These are phyloP conservation scores for Cyanodermella asteris DNA, from an alignment of 2,329 filamentous ascomycete genomes.

Conservation along the genomic window DNA sequence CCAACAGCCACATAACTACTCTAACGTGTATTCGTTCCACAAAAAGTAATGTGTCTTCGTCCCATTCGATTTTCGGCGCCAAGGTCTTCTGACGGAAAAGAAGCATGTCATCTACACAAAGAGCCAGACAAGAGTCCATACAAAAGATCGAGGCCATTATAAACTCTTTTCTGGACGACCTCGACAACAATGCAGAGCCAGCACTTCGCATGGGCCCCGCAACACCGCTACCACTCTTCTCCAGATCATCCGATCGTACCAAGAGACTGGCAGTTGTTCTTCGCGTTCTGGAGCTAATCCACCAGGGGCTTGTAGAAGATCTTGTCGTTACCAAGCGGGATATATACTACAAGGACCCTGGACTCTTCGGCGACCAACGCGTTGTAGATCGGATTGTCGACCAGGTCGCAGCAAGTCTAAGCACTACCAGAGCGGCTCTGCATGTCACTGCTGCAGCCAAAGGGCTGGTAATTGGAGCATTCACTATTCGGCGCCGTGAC, in stretches of 20 bases:
- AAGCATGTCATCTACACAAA: too few species aligned
- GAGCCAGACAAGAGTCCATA: too few species aligned
- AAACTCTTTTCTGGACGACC: too few species aligned
- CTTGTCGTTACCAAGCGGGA: constrained; percentile 38
- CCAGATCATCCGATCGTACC: constrained; percentile 2
- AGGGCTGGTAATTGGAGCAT: constrained; percentile 18
- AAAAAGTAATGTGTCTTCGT: too few species aligned
- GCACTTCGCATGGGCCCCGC: too few species aligned
- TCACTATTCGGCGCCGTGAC: constrained; percentile 3
- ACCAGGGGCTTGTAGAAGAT: constrained; percentile 26
- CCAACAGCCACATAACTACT: too few species aligned
- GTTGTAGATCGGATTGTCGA: constrained; percentile 38
- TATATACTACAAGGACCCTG: constrained; percentile 40
- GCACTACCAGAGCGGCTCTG: constrained; percentile 29
- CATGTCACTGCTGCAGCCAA: constrained; percentile 29
- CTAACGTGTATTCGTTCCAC: too few species aligned
- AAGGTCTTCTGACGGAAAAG: too few species aligned
- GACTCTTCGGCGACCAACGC: constrained; percentile 33
- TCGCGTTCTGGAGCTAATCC: constrained; percentile 33
- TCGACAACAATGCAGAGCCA: too few species aligned
- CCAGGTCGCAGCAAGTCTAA: constrained; percentile 37
- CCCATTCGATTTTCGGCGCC: too few species aligned
- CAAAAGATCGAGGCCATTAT: too few species aligned
- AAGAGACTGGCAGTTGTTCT: constrained; percentile 26
- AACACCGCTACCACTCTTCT: constrained; percentile 3